Base-by-base conservation (phyloP, 1,284 basidiomycete genomes). In the Pascua sp. region DNA sequence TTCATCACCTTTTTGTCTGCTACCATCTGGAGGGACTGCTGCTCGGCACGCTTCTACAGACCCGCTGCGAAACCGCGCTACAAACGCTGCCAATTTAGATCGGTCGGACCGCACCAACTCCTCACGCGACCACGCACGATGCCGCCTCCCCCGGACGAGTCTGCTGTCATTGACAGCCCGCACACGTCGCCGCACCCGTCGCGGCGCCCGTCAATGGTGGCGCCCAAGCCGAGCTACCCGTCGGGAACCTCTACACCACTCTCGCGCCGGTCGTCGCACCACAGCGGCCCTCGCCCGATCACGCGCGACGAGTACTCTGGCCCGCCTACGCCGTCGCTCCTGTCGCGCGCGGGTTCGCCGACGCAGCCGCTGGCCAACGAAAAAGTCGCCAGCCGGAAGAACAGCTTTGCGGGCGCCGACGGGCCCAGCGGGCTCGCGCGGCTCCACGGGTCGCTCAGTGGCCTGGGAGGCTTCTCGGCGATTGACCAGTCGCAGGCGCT, bases 261-360 rank as follows among this genome's bases (percentile, higher is more conserved):
- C 16, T 68, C 66, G n/a, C 57, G 72, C 36, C 61, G 72, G 11
- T 64, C 60, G 17, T 68, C 66, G 36, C 54, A 67, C 57, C 60
- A 69, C 56, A 67, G 67, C 8, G 72, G 72, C 11, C 72, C 73
- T 11, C 52, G 67, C 49, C 73, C 73, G 18, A 71, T 75, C 53
- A 64, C 66, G 5, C 55, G 56, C 42, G 64, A 60, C 9, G 72
- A 76, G 41, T 76, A 69, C 60, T 67, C 68, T 13, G 68, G 69
- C 7, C 67, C 70, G 10, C 55, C 57, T 0, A 75, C 76, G 12
- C 76, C 76, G 10, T 71, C 68, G 24, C 60, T 77, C 39, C 69
- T 77, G 41, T 71, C 69, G 42, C 68, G 76, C 62, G 76, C 76
- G 1, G 76, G 76, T 44, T 73, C 70, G 11, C 76, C 76, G 5